These are phyloP conservation scores for Russula sp. DNA, from an alignment of 768 basidiomycete genomes.

Conservation along the genomic window DNA sequence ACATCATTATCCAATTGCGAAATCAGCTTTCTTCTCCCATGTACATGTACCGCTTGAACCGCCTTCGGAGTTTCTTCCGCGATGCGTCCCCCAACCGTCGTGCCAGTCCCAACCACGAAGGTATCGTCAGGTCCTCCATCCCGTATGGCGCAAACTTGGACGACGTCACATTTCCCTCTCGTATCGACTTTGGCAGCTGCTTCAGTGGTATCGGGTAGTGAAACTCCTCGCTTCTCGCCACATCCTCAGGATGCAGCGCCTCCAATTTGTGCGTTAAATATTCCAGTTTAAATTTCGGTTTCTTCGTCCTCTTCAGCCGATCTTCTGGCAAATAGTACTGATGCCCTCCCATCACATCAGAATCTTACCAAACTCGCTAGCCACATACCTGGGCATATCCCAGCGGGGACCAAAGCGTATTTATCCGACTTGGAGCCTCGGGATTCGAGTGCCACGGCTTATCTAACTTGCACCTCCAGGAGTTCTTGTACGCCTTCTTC, in stretches of 20 bases:
- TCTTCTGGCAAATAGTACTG: conserved; percentile 64
- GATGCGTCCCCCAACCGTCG: conserved; percentile 54
- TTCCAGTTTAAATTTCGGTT: conserved; percentile 71
- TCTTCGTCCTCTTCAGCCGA: conserved; percentile 45
- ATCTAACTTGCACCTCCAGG: conserved; percentile 62
- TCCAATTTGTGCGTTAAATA: conserved; percentile 63
- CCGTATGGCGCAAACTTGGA: conserved; percentile 64
- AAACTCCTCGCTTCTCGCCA: conserved; percentile 34
- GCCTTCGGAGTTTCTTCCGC: conserved; percentile 54
- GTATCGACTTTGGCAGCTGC: conserved; percentile 53
- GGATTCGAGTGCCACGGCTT: conserved; percentile 60
- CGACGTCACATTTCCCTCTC: conserved; percentile 42
- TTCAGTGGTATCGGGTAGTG: conserved; percentile 53
- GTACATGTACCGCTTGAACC: conserved; percentile 76
- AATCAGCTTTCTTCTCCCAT: conserved; percentile 39
- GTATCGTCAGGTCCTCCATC: conserved; percentile 75
- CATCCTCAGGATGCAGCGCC: conserved; percentile 41
- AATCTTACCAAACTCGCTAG: conserved; percentile 11
- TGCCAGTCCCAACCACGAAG: conserved; percentile 67
- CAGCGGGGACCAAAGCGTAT: conserved; percentile 67
- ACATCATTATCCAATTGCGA: conserved; percentile 15
- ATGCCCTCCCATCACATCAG: conserved; percentile 6
- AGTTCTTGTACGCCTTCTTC: conserved; percentile 50
- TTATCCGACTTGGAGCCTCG: conserved; percentile 66
- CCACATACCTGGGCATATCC: conserved; percentile 79